phyloP scores from a whole-genome alignment of 768 basidiomycete genomes.

The Goffeauzyma gilvescens region DNA sequence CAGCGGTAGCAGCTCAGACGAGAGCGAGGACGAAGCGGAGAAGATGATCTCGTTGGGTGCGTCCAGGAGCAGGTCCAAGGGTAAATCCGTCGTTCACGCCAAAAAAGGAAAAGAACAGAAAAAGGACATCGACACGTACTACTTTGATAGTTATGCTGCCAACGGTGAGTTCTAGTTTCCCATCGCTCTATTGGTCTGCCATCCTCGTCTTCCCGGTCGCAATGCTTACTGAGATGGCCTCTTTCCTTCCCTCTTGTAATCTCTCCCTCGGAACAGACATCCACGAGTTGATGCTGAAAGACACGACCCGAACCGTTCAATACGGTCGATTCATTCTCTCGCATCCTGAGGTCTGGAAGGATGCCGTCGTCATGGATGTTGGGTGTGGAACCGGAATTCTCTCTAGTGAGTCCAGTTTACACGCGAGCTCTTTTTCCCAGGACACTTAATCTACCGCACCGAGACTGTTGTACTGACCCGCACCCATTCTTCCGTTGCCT shows the following conservation, averaged over 20 bases:
- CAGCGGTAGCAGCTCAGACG: not conserved
- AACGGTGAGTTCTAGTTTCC: conserved; percentile 43
- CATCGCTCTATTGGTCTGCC: not conserved
- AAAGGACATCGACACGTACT: conserved; percentile 78
- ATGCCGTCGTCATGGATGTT: conserved; percentile 76
- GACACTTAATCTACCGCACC: no score
- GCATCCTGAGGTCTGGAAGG: conserved; percentile 61
- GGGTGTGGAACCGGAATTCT: conserved; percentile 91
- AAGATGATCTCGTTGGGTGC: no score
- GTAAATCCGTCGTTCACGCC: no score
- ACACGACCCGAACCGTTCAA: conserved; percentile 77
- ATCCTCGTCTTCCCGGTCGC: not conserved
- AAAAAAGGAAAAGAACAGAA: conserved; percentile 18
- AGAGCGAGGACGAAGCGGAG: conserved; percentile 5
- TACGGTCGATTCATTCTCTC: conserved; percentile 80
- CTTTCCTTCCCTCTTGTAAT: not conserved
- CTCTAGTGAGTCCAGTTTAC: conserved; percentile 30
- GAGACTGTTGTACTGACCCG: not conserved
- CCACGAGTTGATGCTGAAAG: conserved; percentile 90
- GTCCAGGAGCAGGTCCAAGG: no score
- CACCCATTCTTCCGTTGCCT: not conserved
- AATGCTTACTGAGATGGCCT: no score
- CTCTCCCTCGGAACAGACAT: conserved; percentile 43
- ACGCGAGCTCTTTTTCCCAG: not conserved
- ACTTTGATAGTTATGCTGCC: conserved; percentile 73